Conservation (phyloP, 495 filamentous ascomycete genomes). For the Neurospora tetraspora region DNA sequence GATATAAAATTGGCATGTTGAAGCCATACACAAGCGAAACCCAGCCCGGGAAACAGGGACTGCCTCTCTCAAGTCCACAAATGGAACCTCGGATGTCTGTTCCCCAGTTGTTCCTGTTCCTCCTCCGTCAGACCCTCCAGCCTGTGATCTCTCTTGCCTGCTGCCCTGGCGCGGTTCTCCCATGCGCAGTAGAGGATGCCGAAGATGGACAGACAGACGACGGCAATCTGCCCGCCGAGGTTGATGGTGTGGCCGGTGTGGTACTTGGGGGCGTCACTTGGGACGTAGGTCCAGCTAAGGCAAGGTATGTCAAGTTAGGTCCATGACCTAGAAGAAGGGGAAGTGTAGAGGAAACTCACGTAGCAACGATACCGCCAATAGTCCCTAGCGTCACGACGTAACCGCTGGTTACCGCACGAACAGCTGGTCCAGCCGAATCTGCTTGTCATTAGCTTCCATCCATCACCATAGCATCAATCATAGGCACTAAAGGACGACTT, state of each 20-base stretch:
- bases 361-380: conserved; percentile 46
- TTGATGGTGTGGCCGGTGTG: conserved; percentile 50
- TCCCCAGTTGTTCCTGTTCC: conserved; percentile 39
- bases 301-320: not conserved
- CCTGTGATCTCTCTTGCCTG: conserved; percentile 41
- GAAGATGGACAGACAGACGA: conserved; percentile 30
- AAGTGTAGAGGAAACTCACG: conserved; percentile 15
- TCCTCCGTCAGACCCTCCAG: conserved; percentile 40
- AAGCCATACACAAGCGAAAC: not conserved
- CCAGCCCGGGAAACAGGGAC: not conserved
- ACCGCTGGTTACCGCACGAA: conserved; percentile 43
- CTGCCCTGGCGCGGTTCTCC: conserved; percentile 42
- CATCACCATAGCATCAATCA: not conserved
- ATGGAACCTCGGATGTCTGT: conserved; percentile 43
- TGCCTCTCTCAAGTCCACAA: conserved; percentile 25
- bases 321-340: not conserved
- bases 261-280: conserved; percentile 39
- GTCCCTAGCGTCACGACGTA: conserved; percentile 48
- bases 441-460: not conserved
- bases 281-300: conserved; percentile 44
- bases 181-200: conserved; percentile 42
- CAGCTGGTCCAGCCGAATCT: conserved; percentile 44
- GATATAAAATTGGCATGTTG: not conserved
- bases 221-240: conserved; percentile 35
- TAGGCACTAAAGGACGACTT: not conserved